These are phyloP conservation scores for Aspergillus carlsbadensis DNA, from an alignment of 495 filamentous ascomycete species.

Conservation along the genomic window DNA sequence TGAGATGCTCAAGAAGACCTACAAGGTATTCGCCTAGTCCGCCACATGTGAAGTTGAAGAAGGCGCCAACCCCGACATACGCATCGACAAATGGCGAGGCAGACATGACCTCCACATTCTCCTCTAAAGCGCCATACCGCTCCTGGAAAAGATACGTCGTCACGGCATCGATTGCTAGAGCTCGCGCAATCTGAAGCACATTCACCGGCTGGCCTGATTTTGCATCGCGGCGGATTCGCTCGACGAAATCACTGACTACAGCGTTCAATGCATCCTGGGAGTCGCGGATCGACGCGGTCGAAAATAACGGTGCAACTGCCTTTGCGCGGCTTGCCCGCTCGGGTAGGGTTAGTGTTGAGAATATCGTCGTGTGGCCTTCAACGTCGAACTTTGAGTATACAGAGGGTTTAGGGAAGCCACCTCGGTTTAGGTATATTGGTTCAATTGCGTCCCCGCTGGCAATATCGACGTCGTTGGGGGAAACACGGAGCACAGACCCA, in stretches of 20 bases:
- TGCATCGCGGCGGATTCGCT: constrained; percentile 28
- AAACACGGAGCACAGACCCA: constrained; percentile 46
- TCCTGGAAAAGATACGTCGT: constrained; percentile 46
- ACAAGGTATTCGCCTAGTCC: constrained; percentile 36
- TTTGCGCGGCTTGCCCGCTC: constrained; percentile 45
- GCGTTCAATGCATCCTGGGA: constrained; percentile 25
- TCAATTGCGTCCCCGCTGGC: constrained; percentile 40
- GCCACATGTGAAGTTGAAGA: constrained; percentile 42
- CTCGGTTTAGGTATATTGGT: constrained; percentile 43
- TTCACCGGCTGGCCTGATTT: constrained; percentile 34
- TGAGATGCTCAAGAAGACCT: constrained; percentile 24
- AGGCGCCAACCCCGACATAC: constrained; percentile 49
- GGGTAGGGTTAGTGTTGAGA: constrained; percentile 40
- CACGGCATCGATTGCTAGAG: constrained; percentile 46
- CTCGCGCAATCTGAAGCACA: constrained; percentile 41
- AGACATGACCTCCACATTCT: constrained; percentile 28
- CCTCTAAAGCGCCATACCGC: constrained; percentile 40
- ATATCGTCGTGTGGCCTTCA: constrained; percentile 49
- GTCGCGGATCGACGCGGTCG: constrained; percentile 36
- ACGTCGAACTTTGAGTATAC: constrained; percentile 54
- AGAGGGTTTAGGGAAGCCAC: constrained; percentile 47
- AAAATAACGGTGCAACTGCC: constrained; percentile 48
- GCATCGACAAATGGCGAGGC: constrained; percentile 41
- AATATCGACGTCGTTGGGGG: constrained; percentile 50
- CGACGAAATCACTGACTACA: constrained; percentile 40